Evolutionary conservation across 805 yeast species (phyloP).

Genomic region (Peterozyma toletana): DNA sequence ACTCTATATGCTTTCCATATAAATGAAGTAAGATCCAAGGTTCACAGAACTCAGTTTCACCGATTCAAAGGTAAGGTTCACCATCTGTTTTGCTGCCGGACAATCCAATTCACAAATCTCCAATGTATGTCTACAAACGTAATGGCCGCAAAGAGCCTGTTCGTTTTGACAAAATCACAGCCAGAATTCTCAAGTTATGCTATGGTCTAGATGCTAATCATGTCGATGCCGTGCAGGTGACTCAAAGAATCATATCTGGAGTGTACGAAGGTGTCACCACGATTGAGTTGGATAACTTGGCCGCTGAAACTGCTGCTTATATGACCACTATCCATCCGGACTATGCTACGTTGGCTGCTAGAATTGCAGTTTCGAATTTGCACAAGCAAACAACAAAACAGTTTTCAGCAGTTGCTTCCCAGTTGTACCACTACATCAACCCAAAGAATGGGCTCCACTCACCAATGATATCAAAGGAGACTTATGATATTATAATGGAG

Average conservation of each 20-base stretch:
- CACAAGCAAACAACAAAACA: slow-evolving; percentile 92
- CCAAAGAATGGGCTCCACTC: slow-evolving; percentile 64
- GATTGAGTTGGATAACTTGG: slow-evolving; percentile 67
- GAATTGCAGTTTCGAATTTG: slow-evolving; percentile 89
- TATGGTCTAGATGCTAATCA: slow-evolving; percentile 89
- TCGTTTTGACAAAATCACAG: slow-evolving; percentile 93
- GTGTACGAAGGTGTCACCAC: slow-evolving; percentile 97
- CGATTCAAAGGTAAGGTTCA: neutral
- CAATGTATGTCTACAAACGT: slow-evolving; percentile 82
- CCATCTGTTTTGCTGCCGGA: neutral
- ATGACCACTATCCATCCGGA: slow-evolving; percentile 99
- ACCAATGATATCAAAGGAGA: slow-evolving; percentile 67
- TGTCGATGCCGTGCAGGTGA: slow-evolving; percentile 92
- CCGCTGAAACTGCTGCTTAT: slow-evolving; percentile 96
- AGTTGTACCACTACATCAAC: slow-evolving; percentile 70
- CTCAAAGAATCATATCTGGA: slow-evolving; percentile 93
- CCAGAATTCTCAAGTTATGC: slow-evolving; percentile 87
- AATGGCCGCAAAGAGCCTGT: slow-evolving; percentile 95
- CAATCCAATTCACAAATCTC: no score
- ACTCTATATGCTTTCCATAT: neutral
- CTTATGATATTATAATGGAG: slow-evolving; percentile 54
- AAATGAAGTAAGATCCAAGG: neutral
- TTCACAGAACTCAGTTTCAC: neutral
- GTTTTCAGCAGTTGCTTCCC: slow-evolving; percentile 70
- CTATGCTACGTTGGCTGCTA: slow-evolving; percentile 89